Conservation (phyloP, 441 rosid genomes). For the Viola pubescens region DNA sequence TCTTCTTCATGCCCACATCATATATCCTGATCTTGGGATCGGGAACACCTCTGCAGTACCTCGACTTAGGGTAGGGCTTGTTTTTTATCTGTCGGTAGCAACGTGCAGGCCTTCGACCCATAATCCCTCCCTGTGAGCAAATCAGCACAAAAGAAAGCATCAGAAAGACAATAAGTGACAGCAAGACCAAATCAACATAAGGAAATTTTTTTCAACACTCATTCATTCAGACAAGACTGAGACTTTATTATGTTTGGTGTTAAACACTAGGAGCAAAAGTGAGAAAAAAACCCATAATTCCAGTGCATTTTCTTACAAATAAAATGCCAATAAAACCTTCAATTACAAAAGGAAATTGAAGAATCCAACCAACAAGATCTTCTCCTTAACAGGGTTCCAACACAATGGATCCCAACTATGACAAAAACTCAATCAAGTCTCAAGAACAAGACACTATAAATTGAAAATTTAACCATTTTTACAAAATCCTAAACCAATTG, state of each 20-base stretch:
- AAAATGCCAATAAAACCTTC: background rate
- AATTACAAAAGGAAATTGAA: background rate
- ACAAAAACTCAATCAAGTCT: background rate
- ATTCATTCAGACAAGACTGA: conserved; percentile 29
- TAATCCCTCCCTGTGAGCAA: background rate
- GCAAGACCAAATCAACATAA: conserved; percentile 5
- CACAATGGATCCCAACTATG: background rate
- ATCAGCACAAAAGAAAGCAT: background rate
- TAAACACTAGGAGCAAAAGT: conserved; percentile 12
- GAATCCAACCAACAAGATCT: background rate
- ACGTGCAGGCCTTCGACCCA: no score
- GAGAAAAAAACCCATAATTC: background rate
- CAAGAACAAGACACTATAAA: background rate
- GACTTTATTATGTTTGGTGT: conserved; percentile 13
- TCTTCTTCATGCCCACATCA: conserved; percentile 34
- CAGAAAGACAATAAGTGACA: no score
- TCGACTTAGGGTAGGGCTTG: background rate
- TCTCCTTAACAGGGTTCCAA: background rate
- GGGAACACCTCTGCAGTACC: conserved; percentile 6
- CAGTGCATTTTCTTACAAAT: background rate
- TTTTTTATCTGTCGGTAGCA: background rate
- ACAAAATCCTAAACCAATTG: no score
- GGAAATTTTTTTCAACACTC: background rate
- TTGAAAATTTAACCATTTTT: background rate
- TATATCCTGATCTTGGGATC: conserved; percentile 30